These are phyloP conservation scores for Colletotrichum sp. DNA, from an alignment of 2,329 filamentous ascomycete genomes.

Conservation along the genomic window DNA sequence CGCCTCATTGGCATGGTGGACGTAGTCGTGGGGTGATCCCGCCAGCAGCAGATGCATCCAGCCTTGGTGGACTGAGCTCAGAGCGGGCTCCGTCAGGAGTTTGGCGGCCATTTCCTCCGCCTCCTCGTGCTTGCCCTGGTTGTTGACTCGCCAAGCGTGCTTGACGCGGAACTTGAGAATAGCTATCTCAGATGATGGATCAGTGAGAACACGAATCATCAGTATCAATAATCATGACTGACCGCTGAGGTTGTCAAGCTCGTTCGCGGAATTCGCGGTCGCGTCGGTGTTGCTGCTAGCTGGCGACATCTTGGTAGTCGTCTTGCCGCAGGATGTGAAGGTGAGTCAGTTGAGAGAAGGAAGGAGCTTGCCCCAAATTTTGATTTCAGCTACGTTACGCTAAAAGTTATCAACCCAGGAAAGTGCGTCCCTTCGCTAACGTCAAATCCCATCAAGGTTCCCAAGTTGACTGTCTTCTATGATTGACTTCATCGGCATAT, in stretches of 20 bases:
- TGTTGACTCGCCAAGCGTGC: neutral
- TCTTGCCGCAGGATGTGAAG: no score
- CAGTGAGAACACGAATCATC: no score
- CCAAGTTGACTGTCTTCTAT: no score
- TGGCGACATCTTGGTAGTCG: no score
- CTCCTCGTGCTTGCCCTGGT: neutral
- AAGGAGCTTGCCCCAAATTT: slow-evolving; percentile 8
- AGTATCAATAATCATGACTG: neutral
- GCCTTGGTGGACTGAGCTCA: neutral
- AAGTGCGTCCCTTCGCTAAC: no score
- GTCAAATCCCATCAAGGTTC: no score
- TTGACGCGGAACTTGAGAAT: neutral
- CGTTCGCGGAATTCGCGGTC: no score
- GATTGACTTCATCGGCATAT: no score
- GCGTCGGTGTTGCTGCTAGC: no score
- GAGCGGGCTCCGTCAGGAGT: neutral
- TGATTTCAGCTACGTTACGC: no score
- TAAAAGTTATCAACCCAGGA: no score
- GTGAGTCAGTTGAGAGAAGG: neutral
- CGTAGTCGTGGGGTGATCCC: neutral
- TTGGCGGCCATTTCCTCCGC: neutral
- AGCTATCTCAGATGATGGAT: neutral
- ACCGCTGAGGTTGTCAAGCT: neutral
- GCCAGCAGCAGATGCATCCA: neutral
- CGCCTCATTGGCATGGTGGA: neutral